phyloP scores from a whole-genome alignment of 2,329 filamentous ascomycete genomes.

The Penicillium sp. region DNA sequence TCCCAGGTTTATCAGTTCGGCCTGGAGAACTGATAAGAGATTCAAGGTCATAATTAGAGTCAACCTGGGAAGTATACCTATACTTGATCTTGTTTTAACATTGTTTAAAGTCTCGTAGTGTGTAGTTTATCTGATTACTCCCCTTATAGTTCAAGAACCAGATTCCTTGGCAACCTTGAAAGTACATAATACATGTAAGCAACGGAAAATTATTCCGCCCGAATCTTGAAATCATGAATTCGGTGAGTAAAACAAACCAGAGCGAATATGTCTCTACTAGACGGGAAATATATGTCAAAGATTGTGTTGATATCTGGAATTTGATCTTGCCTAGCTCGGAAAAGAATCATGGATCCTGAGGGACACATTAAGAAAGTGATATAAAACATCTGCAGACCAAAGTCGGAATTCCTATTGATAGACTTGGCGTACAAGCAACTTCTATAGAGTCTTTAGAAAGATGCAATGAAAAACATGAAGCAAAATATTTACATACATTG shows the following conservation, averaged over 20 bases:
- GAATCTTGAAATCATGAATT: too few species aligned
- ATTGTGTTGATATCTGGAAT: not conserved
- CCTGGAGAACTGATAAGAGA: constrained; percentile 1
- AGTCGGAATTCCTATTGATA: not conserved
- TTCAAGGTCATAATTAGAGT: not conserved
- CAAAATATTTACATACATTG: not conserved
- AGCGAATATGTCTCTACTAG: too few species aligned
- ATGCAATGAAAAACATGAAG: not conserved
- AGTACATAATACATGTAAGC: not conserved
- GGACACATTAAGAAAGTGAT: not conserved
- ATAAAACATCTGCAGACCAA: not conserved
- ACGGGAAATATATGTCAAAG: not conserved
- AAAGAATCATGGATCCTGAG: not conserved
- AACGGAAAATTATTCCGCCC: not conserved
- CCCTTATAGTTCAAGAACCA: not conserved
- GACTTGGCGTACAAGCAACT: not conserved
- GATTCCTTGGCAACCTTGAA: not conserved
- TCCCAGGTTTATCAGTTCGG: not conserved
- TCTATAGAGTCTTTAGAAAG: not conserved
- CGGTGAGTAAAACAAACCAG: too few species aligned
- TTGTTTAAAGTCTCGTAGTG: not conserved
- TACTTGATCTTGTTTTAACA: not conserved
- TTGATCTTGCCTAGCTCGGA: not conserved
- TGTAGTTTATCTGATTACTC: not conserved
- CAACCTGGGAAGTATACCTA: not conserved